A percentile compares a stretch with the other conserved stretches of the same genome.
Conservation (phyloP, 148 eudicot genomes). For the Salicornia ramosissima region DNA sequence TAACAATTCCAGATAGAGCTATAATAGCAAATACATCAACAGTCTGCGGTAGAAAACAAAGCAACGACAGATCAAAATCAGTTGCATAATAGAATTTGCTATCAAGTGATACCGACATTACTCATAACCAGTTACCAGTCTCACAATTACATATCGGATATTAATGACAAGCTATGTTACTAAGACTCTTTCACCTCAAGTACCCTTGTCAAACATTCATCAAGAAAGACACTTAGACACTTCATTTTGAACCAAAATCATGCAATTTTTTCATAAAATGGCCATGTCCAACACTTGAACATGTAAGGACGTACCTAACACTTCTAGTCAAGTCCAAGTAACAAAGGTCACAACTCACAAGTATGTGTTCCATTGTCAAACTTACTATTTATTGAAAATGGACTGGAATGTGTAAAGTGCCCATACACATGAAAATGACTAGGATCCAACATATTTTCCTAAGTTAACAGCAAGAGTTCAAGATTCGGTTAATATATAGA, state of each 20-base stretch:
- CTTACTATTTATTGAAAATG: too few species aligned
- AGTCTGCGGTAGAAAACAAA: conserved; percentile 63
- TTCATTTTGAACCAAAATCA: too few species aligned
- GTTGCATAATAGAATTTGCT: conserved; percentile 18
- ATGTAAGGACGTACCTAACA: too few species aligned
- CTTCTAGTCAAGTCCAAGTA: too few species aligned
- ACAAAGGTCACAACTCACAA: too few species aligned
- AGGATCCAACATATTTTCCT: neutral
- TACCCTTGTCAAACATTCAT: too few species aligned
- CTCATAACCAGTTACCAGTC: neutral
- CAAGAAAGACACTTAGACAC: too few species aligned
- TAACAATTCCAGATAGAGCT: conserved; percentile 96
- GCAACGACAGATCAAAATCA: conserved; percentile 21
- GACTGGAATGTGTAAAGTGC: neutral
- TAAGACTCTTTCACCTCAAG: neutral
- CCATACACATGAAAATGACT: neutral
- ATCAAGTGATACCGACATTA: neutral
- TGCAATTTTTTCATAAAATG: too few species aligned
- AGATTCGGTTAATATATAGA: neutral
- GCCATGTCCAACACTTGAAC: too few species aligned
- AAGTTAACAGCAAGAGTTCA: neutral
- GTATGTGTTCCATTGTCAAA: too few species aligned
- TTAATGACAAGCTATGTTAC: neutral
- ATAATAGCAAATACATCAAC: conserved; percentile 99
- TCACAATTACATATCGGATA: neutral